Evolutionary conservation across 1,284 basidiomycete species (phyloP), one percentile per base, ranked within the genome.

Genomic region (Amylostereum areolatum): DNA sequence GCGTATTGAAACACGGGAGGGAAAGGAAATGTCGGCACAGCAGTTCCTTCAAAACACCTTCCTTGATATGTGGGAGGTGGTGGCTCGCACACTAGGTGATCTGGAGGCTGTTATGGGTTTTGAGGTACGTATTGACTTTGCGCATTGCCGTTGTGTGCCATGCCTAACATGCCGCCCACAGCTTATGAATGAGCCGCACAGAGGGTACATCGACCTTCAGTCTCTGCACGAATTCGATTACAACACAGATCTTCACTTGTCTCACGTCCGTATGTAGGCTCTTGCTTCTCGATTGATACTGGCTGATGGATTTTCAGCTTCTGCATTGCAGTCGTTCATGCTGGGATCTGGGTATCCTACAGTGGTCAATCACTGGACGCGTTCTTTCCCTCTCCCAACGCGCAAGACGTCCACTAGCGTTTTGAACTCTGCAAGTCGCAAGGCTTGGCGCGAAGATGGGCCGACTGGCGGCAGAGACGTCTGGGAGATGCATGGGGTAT

Each of bases 161-260:
- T 40, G 28, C 8, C 32, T 45, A 11, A 35, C 18, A 5, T 10
- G 11, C 88, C 28, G 35, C 32, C 12, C 31, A 6, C 53, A 92
- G 89, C 79, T 92, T 64, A 88, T 97, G 80, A 99, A 99, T 60
- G 96, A 99, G 66, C 96, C 96, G 1, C 95, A 99, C 68, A 77
- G 87, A 60, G 97, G 96, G 27, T 97, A 94, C 62, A 83, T 97
- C 52, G 81, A 88, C 50, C 71, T 96, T 3, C 74, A 81, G 37
- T 92, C 91, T 2, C 77, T 97, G 46, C 84, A 97, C 59, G 72
- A 73, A 31, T 98, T 92, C 70, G 85, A 97, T 66, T 94, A 97
- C 67, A 93, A 92, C 55, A 97, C 94, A 8, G 94, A 98, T 62
- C 78, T 99, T 5, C 93, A 97, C 60, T 77, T 97, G 29, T 83